Conservation (phyloP, 1,284 basidiomycete genomes). For the Sporisorium exsertum region DNA sequence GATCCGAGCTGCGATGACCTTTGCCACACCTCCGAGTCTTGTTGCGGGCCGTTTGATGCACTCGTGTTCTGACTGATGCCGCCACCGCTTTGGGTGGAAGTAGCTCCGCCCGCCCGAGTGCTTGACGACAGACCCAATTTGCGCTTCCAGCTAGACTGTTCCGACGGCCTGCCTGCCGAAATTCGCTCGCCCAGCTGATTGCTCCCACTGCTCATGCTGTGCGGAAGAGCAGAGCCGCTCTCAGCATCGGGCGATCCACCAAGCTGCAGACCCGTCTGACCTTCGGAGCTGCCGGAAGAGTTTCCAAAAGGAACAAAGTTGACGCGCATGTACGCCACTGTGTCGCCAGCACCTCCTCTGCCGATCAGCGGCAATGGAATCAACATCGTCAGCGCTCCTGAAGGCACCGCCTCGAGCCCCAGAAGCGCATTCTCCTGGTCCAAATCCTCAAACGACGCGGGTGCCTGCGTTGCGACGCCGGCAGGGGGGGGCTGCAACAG, state of each 20-base stretch:
- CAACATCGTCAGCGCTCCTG: slow-evolving; percentile 57
- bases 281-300: slow-evolving; percentile 13
- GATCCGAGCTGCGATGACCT: slow-evolving; percentile 5
- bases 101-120: slow-evolving; percentile 5
- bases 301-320: slow-evolving; percentile 52
- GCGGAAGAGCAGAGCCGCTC: slow-evolving; percentile 8
- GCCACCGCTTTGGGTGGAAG: too few species aligned
- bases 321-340: slow-evolving; percentile 49
- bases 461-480: background rate
- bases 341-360: slow-evolving; percentile 17
- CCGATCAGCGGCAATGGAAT: slow-evolving; percentile 56
- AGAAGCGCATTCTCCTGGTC: slow-evolving; percentile 42
- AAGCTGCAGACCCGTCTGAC: background rate
- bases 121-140: slow-evolving; percentile 32
- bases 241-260: slow-evolving; percentile 13
- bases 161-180: slow-evolving; percentile 13
- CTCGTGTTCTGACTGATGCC: background rate
- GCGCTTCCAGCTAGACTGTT: slow-evolving; percentile 41
- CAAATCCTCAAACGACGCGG: slow-evolving; percentile 22
- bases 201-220: slow-evolving; percentile 29
- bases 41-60: background rate
- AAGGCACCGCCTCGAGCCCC: slow-evolving; percentile 48
- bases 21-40: background rate
- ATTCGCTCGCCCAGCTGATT: slow-evolving; percentile 10
- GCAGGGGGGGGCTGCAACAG: background rate